Evolutionary conservation across 2,329 filamentous ascomycete genomes (phyloP), one percentile per base, ranked within the genome.

Genomic region (Thyridium curvatum): DNA sequence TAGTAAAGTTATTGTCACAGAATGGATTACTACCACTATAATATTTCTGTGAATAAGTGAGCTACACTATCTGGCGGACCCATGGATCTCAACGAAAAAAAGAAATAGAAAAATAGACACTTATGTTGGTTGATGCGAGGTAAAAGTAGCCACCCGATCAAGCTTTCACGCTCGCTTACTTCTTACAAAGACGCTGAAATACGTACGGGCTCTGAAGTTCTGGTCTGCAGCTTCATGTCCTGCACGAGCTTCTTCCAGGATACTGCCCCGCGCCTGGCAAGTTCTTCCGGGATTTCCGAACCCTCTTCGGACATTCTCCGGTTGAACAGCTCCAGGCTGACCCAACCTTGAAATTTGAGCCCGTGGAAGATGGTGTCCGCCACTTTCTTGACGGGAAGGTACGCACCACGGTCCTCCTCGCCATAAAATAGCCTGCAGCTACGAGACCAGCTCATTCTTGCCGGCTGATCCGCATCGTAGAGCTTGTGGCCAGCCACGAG

Each of bases 371-470:
- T 72, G 1, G 78, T 72, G 30, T 69, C 59, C 1, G 79, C 66
- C 15, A 89, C 72, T 26, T 79, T 68, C 39, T 68, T 62, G 7
- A 83, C 69, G 0, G 85, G 85, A 2, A 90, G 61, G 52, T 87
- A 88, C 0, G 74, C 84, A 0, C 81, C 81, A 3, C 68, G 59
- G 3, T 77, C 61, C 53, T 71, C 60, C 54, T 82, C 64, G 48
- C 84, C 79, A 44, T 83, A 77, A 52, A 84, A 88, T 3, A 84
- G 57, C 14, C 86, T 67, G 45, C 82, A 85, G 54, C 89, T 89
- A 14, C 86, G 64, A 30, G 77, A 86, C 86, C 86, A 91, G 52
- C 74, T 86, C 86, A 91, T 90, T 4, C 81, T 64, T 3, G 74
- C 53, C 13, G 71, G 72, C 56, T 84, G 81, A 4, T 66, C 69